A percentile compares a stretch with the other conserved stretches of the same genome.
Evolutionary conservation across 345 rosid genomes (phyloP).

Genomic region (Camelina laxa): DNA sequence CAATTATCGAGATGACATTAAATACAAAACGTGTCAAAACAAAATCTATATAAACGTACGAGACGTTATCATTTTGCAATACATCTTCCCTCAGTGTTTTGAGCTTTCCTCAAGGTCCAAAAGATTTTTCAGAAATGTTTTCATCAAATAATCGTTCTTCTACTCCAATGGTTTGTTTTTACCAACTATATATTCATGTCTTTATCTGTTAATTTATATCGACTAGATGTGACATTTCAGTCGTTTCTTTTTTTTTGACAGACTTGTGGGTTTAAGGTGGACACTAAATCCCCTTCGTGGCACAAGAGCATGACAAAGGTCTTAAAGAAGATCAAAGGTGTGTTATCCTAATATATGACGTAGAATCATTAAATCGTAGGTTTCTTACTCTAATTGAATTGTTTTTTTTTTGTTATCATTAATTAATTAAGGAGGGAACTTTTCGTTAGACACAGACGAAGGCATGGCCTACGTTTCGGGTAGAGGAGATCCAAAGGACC

Average conservation of each 20-base stretch:
- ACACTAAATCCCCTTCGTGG: neutral
- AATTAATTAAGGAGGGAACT: neutral
- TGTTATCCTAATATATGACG: neutral
- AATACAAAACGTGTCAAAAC: neutral
- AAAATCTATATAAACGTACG: conserved; percentile 8
- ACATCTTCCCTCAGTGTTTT: neutral
- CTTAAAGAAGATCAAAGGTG: conserved; percentile 22
- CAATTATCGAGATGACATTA: neutral
- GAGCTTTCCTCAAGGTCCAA: neutral
- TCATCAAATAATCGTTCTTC: conserved; percentile 13
- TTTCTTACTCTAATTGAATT: neutral
- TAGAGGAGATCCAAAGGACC: conserved; percentile 6
- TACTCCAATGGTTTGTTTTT: conserved; percentile 15
- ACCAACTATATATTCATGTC: neutral
- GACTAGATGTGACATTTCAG: neutral
- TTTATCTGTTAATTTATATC: neutral
- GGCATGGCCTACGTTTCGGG: conserved; percentile 18
- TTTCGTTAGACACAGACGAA: neutral
- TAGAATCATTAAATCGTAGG: neutral
- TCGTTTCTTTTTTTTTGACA: neutral
- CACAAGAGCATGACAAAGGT: conserved; percentile 21
- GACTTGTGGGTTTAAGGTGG: conserved; percentile 32
- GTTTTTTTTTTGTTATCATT: too few relatives aligned
- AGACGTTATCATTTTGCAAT: neutral
- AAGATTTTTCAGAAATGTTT: neutral